Evolutionary conservation across 108 stramenopile species (phyloP).

Genomic region (Seminavis robusta): DNA sequence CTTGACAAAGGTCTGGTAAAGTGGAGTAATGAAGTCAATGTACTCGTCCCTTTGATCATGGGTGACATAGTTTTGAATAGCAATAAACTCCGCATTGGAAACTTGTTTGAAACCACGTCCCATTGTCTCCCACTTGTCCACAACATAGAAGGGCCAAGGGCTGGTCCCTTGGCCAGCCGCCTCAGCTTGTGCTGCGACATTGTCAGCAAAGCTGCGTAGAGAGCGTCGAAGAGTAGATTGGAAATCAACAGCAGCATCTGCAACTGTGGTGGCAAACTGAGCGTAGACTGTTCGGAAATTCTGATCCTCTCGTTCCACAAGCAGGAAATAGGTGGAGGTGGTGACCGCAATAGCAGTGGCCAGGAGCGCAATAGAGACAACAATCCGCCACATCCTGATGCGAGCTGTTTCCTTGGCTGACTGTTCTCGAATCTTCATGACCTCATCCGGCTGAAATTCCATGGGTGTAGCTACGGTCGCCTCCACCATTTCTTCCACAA

Average conservation of each 20-base stretch:
- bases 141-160: constrained; percentile 16
- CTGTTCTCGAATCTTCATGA: too few species aligned
- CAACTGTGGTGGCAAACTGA: not conserved
- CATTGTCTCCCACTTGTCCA: constrained; percentile 7
- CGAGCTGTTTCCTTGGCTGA: constrained; percentile 2
- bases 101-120: not conserved
- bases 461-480: too few species aligned
- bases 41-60: not conserved
- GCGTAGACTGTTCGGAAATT: not conserved
- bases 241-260: not conserved
- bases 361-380: not conserved
- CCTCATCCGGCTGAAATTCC: too few species aligned
- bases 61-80: not conserved
- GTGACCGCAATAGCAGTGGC: not conserved
- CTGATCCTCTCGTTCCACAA: not conserved
- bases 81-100: not conserved
- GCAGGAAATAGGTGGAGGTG: not conserved
- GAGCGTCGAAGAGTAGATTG: not conserved
- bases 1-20: not conserved
- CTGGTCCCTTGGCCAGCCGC: not conserved
- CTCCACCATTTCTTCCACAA: too few species aligned
- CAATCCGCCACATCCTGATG: constrained; percentile 5
- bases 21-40: not conserved
- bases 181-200: not conserved
- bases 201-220: not conserved